phyloP scores from a whole-genome alignment of 768 basidiomycete genomes.

The Suillus decipiens region DNA sequence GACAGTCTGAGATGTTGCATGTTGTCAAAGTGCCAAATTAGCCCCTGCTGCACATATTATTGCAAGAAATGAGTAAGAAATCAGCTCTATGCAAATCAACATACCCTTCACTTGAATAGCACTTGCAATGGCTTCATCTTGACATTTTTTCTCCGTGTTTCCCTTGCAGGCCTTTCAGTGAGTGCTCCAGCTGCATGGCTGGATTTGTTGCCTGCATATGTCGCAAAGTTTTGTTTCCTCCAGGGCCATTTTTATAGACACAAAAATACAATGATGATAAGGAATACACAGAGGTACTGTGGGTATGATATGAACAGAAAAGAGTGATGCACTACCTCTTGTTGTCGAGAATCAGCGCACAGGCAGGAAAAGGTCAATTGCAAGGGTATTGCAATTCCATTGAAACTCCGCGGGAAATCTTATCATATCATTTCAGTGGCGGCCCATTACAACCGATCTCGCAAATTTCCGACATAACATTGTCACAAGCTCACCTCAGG shows the following conservation, averaged over 20 bases:
- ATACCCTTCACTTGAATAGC: not conserved
- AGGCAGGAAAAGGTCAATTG: not conserved
- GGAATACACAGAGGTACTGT: not conserved
- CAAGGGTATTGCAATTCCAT: not conserved
- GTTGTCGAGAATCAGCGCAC: not conserved
- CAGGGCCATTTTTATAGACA: not conserved
- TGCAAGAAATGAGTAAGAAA: too few relatives aligned
- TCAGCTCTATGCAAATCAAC: too few relatives aligned
- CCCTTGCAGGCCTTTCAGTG: not conserved
- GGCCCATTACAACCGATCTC: not conserved
- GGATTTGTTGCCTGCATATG: not conserved
- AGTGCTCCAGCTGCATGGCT: not conserved
- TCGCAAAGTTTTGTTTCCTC: not conserved
- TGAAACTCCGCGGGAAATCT: not conserved
- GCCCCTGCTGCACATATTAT: too few relatives aligned
- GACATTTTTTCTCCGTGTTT: not conserved
- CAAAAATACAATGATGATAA: not conserved
- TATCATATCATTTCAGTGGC: not conserved
- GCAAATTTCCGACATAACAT: not conserved
- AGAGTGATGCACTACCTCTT: not conserved
- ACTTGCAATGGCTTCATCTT: not conserved
- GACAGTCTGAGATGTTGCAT: too few relatives aligned
- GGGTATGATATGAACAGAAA: not conserved
- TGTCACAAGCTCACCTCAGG: too few relatives aligned
- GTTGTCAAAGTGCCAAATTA: too few relatives aligned